phyloP scores from a whole-genome alignment of 257 asterid genomes.

The Jasminum sambac region DNA sequence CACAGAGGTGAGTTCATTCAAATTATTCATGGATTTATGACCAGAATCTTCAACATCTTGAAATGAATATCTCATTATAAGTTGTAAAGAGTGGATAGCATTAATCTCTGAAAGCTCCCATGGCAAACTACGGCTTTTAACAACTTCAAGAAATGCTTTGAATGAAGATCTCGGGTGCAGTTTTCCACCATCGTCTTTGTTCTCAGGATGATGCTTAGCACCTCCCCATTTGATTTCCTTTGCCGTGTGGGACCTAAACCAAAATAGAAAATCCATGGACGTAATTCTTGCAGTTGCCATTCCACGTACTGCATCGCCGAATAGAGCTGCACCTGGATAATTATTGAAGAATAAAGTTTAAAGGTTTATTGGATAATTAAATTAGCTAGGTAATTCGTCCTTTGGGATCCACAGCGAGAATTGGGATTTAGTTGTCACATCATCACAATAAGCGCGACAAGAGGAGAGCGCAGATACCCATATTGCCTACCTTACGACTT shows the following conservation, averaged over 20 bases:
- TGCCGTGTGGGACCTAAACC: conserved; percentile 65
- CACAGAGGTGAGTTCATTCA: conserved; percentile 56
- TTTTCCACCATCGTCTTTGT: conserved; percentile 52
- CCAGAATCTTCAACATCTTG: conserved; percentile 36
- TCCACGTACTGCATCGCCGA: conserved; percentile 65
- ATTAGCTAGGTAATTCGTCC: too few species aligned
- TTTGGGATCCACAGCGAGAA: too few species aligned
- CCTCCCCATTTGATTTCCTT: conserved; percentile 70
- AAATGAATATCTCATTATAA: conserved; percentile 50
- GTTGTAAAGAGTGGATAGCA: conserved; percentile 64
- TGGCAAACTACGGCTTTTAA: conserved; percentile 47
- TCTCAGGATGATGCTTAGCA: conserved; percentile 63
- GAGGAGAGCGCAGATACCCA: too few species aligned
- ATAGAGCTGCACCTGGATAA: too few species aligned
- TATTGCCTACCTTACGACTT: too few species aligned
- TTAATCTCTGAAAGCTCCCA: conserved; percentile 65
- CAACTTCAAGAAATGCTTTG: conserved; percentile 56
- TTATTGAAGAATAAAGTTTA: too few species aligned
- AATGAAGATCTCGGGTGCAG: conserved; percentile 63
- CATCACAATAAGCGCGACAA: too few species aligned
- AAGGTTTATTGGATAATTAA: too few species aligned
- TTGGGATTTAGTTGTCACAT: too few species aligned
- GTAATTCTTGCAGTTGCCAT: conserved; percentile 58
- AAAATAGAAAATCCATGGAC: conserved; percentile 45
- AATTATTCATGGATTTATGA: conserved; percentile 36